phyloP scores from a whole-genome alignment of 2,329 filamentous ascomycete species.

The Talaromyces sp. region DNA sequence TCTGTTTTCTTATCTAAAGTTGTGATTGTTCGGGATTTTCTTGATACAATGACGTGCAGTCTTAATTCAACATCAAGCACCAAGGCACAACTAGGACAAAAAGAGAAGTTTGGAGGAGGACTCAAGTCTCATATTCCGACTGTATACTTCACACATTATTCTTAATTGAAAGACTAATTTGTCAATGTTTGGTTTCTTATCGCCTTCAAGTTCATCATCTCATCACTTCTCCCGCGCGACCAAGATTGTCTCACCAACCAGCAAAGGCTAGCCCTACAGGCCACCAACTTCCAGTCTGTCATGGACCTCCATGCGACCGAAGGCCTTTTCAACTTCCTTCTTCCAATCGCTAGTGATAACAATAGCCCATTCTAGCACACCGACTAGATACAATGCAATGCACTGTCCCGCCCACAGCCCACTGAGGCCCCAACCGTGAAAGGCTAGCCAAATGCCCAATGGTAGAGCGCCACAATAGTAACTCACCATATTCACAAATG shows the following conservation, averaged over 20 bases:
- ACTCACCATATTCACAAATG: conserved; percentile 71
- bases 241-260: neutral
- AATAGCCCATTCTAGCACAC: conserved; percentile 70
- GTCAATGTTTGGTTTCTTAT: neutral
- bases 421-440: conserved; percentile 74
- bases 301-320: conserved; percentile 60
- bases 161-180: neutral
- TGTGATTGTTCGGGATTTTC: neutral
- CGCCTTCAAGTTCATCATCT: neutral
- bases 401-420: conserved; percentile 83
- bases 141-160: too few relatives aligned
- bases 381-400: conserved; percentile 73
- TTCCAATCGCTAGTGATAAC: conserved; percentile 75
- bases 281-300: conserved; percentile 18
- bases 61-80: neutral
- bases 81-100: neutral
- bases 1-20: neutral
- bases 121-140: neutral
- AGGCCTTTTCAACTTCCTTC: conserved; percentile 63
- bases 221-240: neutral
- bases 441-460: conserved; percentile 76
- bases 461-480: conserved; percentile 81
- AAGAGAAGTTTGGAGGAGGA: conserved; percentile 1
- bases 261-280: neutral
- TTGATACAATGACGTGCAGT: neutral